Conservation (phyloP, 306 rosid genomes). For the Cicer arietinum region DNA sequence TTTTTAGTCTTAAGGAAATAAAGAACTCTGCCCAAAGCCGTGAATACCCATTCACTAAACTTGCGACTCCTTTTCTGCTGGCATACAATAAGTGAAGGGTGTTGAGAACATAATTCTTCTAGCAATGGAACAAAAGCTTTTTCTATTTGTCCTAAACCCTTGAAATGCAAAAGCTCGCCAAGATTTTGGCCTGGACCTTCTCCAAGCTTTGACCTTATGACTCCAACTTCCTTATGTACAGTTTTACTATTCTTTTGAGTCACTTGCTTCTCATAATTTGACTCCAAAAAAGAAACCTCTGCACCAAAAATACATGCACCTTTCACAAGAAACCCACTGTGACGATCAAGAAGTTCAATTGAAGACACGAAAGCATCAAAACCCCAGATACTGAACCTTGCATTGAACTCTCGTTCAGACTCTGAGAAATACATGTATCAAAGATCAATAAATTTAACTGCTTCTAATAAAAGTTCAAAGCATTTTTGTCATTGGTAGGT, state of each 20-base stretch:
- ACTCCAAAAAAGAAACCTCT: neutral
- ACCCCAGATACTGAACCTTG: neutral
- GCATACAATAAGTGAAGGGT: slow-evolving; percentile 39
- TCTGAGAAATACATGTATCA: neutral
- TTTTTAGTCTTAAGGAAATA: slow-evolving; percentile 34
- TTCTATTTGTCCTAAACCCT: slow-evolving; percentile 25
- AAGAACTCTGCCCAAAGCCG: slow-evolving; percentile 45
- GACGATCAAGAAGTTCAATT: neutral
- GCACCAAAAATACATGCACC: neutral
- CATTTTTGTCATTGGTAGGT: too few species aligned
- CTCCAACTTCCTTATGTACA: neutral
- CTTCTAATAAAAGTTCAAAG: too few species aligned
- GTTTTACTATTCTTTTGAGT: neutral
- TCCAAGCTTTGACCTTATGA: neutral
- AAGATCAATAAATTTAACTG: neutral
- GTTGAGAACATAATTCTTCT: slow-evolving; percentile 38
- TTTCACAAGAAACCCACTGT: neutral
- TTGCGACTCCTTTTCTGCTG: slow-evolving; percentile 38
- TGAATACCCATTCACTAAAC: slow-evolving; percentile 45
- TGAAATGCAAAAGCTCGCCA: slow-evolving; percentile 24
- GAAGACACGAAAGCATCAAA: neutral
- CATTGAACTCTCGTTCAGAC: neutral
- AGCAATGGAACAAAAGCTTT: slow-evolving; percentile 38
- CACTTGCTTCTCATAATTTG: neutral
- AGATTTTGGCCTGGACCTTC: neutral